phyloP scores from a whole-genome alignment of 1,284 basidiomycete genomes.

The Bothia castanella region DNA sequence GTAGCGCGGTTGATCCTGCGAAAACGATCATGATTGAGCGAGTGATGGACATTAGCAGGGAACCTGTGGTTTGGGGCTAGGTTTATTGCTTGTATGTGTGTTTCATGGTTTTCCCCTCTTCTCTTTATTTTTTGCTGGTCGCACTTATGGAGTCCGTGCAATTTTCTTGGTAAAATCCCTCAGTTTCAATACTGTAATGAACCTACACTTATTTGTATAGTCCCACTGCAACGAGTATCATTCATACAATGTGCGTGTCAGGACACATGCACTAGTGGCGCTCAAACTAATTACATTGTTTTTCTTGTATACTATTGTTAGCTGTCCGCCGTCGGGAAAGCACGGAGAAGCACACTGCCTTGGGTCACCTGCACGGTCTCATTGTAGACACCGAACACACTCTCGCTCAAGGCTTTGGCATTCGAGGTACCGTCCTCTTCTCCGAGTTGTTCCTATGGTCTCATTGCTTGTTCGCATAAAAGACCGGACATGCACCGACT shows the following conservation, averaged over 20 bases:
- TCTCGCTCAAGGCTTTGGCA: too few relatives aligned
- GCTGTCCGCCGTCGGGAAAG: conserved; percentile 9
- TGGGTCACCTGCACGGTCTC: neutral
- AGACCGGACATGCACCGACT: neutral
- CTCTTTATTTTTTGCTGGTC: neutral
- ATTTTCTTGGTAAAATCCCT: too few relatives aligned
- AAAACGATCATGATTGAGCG: neutral
- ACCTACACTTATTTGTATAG: too few relatives aligned
- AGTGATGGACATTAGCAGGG: neutral
- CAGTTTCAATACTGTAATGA: too few relatives aligned
- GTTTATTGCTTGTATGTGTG: too few relatives aligned
- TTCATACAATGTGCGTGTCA: too few relatives aligned
- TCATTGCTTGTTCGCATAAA: conserved; percentile 13
- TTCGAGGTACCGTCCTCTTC: neutral
- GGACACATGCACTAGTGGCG: too few relatives aligned
- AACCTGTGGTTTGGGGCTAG: neutral
- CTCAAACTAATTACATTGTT: too few relatives aligned
- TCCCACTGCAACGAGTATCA: too few relatives aligned
- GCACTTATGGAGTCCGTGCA: too few relatives aligned
- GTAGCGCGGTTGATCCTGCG: neutral
- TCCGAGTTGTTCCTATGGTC: conserved; percentile 21
- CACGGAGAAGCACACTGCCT: conserved; percentile 16
- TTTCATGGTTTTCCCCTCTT: neutral
- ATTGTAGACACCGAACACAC: neutral
- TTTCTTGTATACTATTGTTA: too few relatives aligned